Conservation (phyloP, 768 basidiomycete genomes). For the Lactarius psammicola region DNA sequence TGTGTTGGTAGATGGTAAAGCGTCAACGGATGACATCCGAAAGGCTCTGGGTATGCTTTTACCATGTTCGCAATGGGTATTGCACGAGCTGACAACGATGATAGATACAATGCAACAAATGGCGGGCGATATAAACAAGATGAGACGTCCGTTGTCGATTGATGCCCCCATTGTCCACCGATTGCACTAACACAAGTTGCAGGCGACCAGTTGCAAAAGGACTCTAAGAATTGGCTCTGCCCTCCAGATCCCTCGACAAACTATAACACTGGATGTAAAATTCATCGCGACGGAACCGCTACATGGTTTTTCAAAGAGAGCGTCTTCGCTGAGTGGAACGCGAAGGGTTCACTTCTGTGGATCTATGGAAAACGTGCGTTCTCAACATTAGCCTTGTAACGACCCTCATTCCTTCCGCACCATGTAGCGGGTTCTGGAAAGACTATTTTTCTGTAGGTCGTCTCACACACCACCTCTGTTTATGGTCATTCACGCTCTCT, state of each 20-base stretch:
- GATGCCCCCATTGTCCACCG: neutral
- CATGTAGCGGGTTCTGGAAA: conserved; percentile 12
- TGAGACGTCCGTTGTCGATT: neutral
- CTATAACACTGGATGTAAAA: neutral
- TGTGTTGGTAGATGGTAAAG: neutral
- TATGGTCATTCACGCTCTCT: neutral
- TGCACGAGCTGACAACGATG: neutral
- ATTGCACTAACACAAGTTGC: neutral
- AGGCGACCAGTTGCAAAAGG: conserved; percentile 2
- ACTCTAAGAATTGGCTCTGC: conserved; percentile 6
- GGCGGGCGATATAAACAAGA: neutral
- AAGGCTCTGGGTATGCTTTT: neutral
- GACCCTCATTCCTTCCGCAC: neutral
- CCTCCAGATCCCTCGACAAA: conserved; percentile 17
- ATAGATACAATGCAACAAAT: conserved; percentile 5
- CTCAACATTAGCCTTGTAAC: neutral
- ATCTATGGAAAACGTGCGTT: conserved; percentile 12
- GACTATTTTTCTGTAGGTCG: conserved; percentile 5
- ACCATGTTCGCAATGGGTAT: neutral
- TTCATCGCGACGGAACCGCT: neutral
- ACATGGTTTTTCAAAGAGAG: conserved; percentile 1
- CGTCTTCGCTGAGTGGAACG: neutral
- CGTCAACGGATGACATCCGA: neutral
- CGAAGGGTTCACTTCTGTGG: conserved; percentile 1
- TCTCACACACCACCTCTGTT: neutral